A percentile compares a stretch with the other conserved stretches of the same genome.
Evolutionary conservation across 2,329 filamentous ascomycete genomes (phyloP).

Genomic region (Pyricularia sp.): DNA sequence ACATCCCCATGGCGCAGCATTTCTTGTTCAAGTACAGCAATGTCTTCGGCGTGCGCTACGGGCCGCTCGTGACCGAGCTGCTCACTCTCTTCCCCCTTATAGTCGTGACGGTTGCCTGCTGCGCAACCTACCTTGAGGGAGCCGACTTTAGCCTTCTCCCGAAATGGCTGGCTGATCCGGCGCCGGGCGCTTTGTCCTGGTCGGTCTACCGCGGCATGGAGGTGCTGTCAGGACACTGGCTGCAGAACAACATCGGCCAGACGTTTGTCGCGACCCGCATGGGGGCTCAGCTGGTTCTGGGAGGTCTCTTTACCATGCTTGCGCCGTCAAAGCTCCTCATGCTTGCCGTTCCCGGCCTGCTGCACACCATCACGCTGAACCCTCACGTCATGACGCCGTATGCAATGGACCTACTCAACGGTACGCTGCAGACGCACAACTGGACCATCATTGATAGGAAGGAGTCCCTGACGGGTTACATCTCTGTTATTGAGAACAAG

Average conservation of each 20-base stretch:
- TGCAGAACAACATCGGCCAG: slow-evolving; percentile 47
- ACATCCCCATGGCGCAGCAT: slow-evolving; percentile 64
- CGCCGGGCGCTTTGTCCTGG: slow-evolving; percentile 58
- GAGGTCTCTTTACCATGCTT: slow-evolving; percentile 53
- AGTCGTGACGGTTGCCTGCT: slow-evolving; percentile 52
- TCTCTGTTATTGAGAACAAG: slow-evolving; percentile 77
- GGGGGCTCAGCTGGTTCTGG: slow-evolving; percentile 61
- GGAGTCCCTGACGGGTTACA: slow-evolving; percentile 84
- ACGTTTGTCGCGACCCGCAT: slow-evolving; percentile 59
- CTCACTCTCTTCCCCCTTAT: slow-evolving; percentile 64
- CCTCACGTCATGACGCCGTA: slow-evolving; percentile 57
- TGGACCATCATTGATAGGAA: slow-evolving; percentile 72
- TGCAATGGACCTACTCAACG: slow-evolving; percentile 55
- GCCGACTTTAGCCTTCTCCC: slow-evolving; percentile 47
- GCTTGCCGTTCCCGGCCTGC: slow-evolving; percentile 59
- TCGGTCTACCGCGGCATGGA: slow-evolving; percentile 49
- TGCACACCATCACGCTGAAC: slow-evolving; percentile 65
- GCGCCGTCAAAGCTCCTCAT: slow-evolving; percentile 61
- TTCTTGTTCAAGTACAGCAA: slow-evolving; percentile 60
- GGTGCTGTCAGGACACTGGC: slow-evolving; percentile 24
- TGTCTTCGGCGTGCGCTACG: slow-evolving; percentile 56
- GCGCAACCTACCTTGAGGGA: slow-evolving; percentile 55
- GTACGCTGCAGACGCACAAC: slow-evolving; percentile 51
- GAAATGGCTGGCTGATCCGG: slow-evolving; percentile 49
- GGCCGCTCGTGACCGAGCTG: slow-evolving; percentile 66